These are phyloP conservation scores for Suillus luteus DNA, from an alignment of 768 basidiomycete genomes.

Conservation along the genomic window DNA sequence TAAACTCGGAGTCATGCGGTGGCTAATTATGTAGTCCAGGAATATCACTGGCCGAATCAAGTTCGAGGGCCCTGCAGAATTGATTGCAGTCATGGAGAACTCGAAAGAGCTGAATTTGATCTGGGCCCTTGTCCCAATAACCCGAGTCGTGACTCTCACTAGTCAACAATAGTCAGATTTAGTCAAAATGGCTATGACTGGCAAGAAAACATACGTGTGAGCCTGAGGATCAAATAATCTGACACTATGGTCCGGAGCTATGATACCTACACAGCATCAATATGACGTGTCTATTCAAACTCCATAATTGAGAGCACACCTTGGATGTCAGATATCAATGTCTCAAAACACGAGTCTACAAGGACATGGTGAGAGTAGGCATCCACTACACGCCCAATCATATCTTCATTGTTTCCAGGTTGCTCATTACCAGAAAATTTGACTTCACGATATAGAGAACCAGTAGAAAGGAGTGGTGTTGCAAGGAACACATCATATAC, in stretches of 20 bases:
- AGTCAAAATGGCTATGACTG: neutral
- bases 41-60: neutral
- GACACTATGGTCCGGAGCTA: conserved; percentile 5
- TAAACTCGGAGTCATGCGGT: no score
- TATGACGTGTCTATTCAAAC: no score
- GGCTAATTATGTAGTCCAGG: no score
- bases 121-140: neutral
- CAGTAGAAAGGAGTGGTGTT: neutral
- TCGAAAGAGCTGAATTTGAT: neutral
- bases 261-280: no score
- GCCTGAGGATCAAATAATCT: conserved; percentile 21
- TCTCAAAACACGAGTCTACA: conserved; percentile 12
- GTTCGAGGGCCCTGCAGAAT: neutral
- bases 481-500: neutral
- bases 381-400: conserved; percentile 20
- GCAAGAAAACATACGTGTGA: conserved; percentile 8
- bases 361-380: conserved; percentile 27
- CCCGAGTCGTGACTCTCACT: neutral
- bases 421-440: conserved; percentile 25
- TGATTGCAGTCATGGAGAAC: neutral
- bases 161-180: neutral
- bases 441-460: conserved; percentile 1
- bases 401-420: conserved; percentile 17
- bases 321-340: neutral
- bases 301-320: no score